Conservation (phyloP, 768 basidiomycete genomes). For the Mycena galericulata region DNA sequence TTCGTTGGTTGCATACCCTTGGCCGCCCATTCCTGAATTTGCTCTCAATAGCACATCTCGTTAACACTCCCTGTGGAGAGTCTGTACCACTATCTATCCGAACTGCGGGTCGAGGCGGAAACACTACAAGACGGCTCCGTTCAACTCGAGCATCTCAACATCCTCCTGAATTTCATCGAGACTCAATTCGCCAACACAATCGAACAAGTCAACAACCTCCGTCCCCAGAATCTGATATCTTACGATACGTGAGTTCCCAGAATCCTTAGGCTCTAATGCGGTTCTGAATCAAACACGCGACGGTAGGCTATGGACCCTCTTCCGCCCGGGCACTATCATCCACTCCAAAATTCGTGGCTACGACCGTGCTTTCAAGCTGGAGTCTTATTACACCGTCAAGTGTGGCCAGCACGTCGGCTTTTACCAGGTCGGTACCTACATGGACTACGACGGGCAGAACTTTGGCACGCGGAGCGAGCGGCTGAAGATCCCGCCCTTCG, state of each 20-base stretch:
- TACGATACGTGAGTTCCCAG: slow-evolving; percentile 22
- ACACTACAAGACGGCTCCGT: slow-evolving; percentile 20
- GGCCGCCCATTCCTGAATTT: neutral
- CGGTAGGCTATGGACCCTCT: slow-evolving; percentile 25
- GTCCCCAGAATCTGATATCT: slow-evolving; percentile 22
- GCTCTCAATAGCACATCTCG: slow-evolving; percentile 12
- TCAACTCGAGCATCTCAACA: slow-evolving; percentile 23
- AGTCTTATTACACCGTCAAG: slow-evolving; percentile 16
- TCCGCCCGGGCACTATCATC: slow-evolving; percentile 25
- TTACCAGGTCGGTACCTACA: slow-evolving; percentile 4
- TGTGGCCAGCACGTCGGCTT: slow-evolving; percentile 21
- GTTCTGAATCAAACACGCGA: no score
- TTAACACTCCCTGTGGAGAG: slow-evolving; percentile 22
- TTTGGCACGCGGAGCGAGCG: slow-evolving; percentile 12
- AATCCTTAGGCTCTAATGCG: no score
- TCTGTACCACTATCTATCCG: slow-evolving; percentile 24
- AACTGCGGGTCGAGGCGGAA: slow-evolving; percentile 20
- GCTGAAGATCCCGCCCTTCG: slow-evolving; percentile 29
- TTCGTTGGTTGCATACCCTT: neutral
- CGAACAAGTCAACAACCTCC: slow-evolving; percentile 29
- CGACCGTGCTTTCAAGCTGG: slow-evolving; percentile 27
- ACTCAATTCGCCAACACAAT: slow-evolving; percentile 25
- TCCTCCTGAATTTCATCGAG: slow-evolving; percentile 25
- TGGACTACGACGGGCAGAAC: slow-evolving; percentile 32
- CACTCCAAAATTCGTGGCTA: slow-evolving; percentile 31